Conservation (phyloP, 177 flowering plant species). For the Vitis hybrid region DNA sequence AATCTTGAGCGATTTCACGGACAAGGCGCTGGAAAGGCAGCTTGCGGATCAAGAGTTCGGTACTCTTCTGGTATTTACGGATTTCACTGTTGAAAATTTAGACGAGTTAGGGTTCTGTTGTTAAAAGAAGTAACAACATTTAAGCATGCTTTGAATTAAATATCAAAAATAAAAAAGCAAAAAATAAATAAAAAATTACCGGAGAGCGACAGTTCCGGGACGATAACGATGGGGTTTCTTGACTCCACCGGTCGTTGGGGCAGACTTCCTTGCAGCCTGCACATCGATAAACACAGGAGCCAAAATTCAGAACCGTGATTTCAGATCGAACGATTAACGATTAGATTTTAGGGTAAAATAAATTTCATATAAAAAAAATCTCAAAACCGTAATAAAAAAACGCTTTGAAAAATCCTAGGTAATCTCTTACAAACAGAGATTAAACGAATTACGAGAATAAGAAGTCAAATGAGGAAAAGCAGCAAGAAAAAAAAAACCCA, state of each 20-base stretch:
- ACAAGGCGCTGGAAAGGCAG: slow-evolving; percentile 79
- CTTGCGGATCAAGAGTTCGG: slow-evolving; percentile 76
- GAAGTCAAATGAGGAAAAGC: neutral
- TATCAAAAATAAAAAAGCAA: neutral
- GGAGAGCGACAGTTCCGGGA: slow-evolving; percentile 69
- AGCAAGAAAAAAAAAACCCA: neutral
- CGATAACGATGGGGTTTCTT: slow-evolving; percentile 73
- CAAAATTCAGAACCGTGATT: neutral
- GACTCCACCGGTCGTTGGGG: slow-evolving; percentile 72
- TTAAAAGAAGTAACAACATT: neutral
- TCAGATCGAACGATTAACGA: neutral
- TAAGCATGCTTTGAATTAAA: neutral
- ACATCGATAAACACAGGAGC: neutral
- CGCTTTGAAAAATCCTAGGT: neutral
- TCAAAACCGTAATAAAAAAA: neutral
- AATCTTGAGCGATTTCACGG: slow-evolving; percentile 85
- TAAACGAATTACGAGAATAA: no score
- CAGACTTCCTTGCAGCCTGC: slow-evolving; percentile 67
- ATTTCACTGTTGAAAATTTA: slow-evolving; percentile 50
- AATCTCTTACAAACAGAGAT: no score
- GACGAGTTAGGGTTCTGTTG: neutral
- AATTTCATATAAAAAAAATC: neutral
- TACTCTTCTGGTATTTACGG: slow-evolving; percentile 79
- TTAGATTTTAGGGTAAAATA: no score
- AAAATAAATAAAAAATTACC: slow-evolving; percentile 26